Base-by-base conservation (phyloP, 257 asterid species). In the Solanum corneliomulleri region DNA sequence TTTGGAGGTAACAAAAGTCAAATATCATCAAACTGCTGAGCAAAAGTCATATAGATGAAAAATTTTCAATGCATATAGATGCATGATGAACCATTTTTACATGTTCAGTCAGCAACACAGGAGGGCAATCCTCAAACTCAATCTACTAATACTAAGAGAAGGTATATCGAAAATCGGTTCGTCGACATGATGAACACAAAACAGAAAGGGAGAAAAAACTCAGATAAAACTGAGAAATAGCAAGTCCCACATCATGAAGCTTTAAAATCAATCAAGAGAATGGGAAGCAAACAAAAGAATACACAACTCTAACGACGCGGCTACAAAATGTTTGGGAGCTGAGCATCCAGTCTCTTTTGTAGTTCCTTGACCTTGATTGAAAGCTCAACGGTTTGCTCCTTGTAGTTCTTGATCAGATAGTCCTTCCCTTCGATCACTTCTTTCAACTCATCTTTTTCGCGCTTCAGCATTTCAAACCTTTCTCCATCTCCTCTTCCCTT, bases 361-460 rank as follows among this genome's bases (percentile, higher is more conserved):
- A 96, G 85, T 86, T 95, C 98, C 89, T 92, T 93, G 82, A 97
- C 88, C 94, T 94, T 95, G 87, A 89, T 12, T 2, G 98, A 93
- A 80, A 96, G 94, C 94, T 96, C 98, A 6, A 89, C 83, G 86
- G 93, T 97, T 86, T 97, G 99, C 89, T 93, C 98, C 93, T 95
- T 95, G 89, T 97, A 97, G 91, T 90, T 97, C 87, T 90, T 95
- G 89, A 97, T 89, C 91, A 95, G 90, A 92, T 94, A 97, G 87
- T 97, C 96, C 89, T 95, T 96, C 83, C 98, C 98, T 6, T 94
- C 97, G 11, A 93, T 92, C 89, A 95, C 86, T 86, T 97, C 98
- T 89, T 92, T 97, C 90, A 95, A 88, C 89, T 97, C 99, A 2
- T 86, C 87, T 49, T 95, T 94, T 89, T 97, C 97, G 86, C 82